Conservation (phyloP, 2,329 filamentous ascomycete genomes). For the Pseudocercospora fuligena region DNA sequence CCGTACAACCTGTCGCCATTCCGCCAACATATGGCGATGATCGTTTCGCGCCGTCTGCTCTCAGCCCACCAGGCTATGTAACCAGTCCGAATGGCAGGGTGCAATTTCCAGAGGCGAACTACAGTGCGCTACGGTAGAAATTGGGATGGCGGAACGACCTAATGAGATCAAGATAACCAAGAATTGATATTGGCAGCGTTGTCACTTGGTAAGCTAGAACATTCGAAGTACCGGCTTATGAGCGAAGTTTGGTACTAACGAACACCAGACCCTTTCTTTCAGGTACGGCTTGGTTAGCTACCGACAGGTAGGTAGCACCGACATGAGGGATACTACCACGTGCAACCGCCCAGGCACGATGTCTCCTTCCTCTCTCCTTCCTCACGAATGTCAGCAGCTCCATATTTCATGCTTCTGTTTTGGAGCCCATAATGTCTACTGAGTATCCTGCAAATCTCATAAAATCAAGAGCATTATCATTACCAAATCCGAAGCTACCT, state of each 20-base stretch:
- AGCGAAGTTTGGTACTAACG: not conserved
- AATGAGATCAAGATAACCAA: constrained; percentile 8
- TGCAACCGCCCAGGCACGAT: not conserved
- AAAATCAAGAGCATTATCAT: not conserved
- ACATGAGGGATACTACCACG: not conserved
- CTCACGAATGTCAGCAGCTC: constrained; percentile 7
- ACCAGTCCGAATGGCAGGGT: constrained; percentile 25
- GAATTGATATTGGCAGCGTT: not conserved
- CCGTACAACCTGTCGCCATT: constrained; percentile 19
- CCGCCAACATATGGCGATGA: constrained; percentile 22
- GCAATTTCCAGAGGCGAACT: constrained; percentile 34
- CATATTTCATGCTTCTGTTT: not conserved
- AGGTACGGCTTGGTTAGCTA: constrained; percentile 1
- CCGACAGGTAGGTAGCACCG: constrained; percentile 11
- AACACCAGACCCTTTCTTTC: constrained; percentile 9
- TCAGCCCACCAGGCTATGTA: constrained; percentile 26
- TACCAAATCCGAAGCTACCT: not conserved
- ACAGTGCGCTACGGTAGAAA: constrained; percentile 24
- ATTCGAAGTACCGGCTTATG: not conserved
- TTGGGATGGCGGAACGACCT: not conserved
- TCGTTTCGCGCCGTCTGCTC: constrained; percentile 25
- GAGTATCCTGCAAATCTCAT: not conserved
- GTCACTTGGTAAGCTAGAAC: constrained; percentile 3
- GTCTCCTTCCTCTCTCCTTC: not conserved
- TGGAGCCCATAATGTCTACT: not conserved